Base-by-base conservation (phyloP, 164 flowering plant species). In the Houttuynia cordata region DNA sequence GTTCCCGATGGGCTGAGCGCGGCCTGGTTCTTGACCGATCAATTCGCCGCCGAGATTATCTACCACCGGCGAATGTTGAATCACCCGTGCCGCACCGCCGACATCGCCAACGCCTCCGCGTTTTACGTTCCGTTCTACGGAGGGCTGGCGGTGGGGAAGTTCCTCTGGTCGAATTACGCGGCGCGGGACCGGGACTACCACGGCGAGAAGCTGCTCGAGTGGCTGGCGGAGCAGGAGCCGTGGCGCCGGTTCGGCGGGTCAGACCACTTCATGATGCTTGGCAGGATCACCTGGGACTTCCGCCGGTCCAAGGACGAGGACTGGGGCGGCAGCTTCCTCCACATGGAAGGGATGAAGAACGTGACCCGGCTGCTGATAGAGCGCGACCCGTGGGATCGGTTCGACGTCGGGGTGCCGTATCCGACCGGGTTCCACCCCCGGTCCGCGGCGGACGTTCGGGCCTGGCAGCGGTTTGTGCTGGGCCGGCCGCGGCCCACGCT, bases 371-470 rank as follows among this genome's bases (percentile, higher is more conserved):
- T 90, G n/a, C 59, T 86, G 24, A 85, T 93, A n/a, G 97, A 93
- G 64, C 78, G 87, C 2, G 79, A 86, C 74, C 86, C 91, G 0
- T 82, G 91, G 96, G 99, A 93, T 72, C 77, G 83, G 49, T 81
- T 82, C 66, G 99, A 93, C 66, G 78, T 90, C 58, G 96, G 87
- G 49, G 89, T 93, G 0, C 99, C 99, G 14, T 93, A 93, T 73
- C 99, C 96, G 49, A 86, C 96, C 30, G 95, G 89, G 24, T 92
- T 92, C 75, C 98, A 92, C 81, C 96, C 98, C n/a, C 37, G 74
- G 1, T 71, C 87, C 15, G 76, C 57, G 53, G 5, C 74, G 10
- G 95, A 90, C 54, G 62, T 93, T 18, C 20, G 41, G 0, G 34
- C 24, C 4, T 93, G 97, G 99, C 99, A 90, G 73, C 56, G 63